A percentile compares a stretch with the other conserved stretches of the same genome.
Evolutionary conservation across 2,329 filamentous ascomycete species (phyloP).

Genomic region (Aulographum hederae): DNA sequence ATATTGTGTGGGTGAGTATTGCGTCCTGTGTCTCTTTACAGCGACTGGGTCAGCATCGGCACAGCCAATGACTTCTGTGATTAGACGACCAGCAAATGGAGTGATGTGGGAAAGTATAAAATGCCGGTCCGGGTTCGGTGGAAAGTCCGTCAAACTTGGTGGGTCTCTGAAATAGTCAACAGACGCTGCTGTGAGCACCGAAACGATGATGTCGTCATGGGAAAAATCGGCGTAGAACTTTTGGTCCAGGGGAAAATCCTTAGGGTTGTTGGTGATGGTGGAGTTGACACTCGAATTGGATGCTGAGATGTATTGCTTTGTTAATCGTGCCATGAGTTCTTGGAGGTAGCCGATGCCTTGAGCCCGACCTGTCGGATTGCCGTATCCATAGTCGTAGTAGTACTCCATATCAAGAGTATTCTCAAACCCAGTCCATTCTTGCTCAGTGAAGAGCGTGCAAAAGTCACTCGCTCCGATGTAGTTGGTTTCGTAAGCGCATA

Average conservation of each 20-base stretch:
- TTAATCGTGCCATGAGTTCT: slow-evolving; percentile 31
- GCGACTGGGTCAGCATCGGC: slow-evolving; percentile 19
- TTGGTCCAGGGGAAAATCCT: slow-evolving; percentile 27
- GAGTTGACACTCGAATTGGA: slow-evolving; percentile 34
- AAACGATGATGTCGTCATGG: slow-evolving; percentile 34
- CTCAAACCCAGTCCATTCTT: slow-evolving; percentile 37
- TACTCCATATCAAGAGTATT: slow-evolving; percentile 34
- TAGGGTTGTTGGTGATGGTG: slow-evolving; percentile 26
- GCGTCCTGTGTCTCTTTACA: slow-evolving; percentile 19
- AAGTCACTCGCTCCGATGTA: slow-evolving; percentile 32
- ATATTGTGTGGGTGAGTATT: slow-evolving; percentile 25
- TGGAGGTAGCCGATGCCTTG: slow-evolving; percentile 35
- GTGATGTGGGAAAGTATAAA: slow-evolving; percentile 33
- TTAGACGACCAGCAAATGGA: slow-evolving; percentile 35
- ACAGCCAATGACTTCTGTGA: slow-evolving; percentile 39
- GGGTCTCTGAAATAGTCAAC: slow-evolving; percentile 35
- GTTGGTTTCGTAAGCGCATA: slow-evolving; percentile 35
- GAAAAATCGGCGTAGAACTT: slow-evolving; percentile 34
- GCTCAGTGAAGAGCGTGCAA: slow-evolving; percentile 33
- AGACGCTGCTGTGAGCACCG: slow-evolving; percentile 31
- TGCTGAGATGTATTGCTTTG: slow-evolving; percentile 25
- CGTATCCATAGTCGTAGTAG: slow-evolving; percentile 27
- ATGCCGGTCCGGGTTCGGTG: slow-evolving; percentile 23
- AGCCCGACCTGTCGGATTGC: slow-evolving; percentile 31
- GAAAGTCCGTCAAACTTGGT: slow-evolving; percentile 23